A percentile compares a stretch with the other conserved stretches of the same genome.
Evolutionary conservation across 2,329 filamentous ascomycete species (phyloP).

Genomic region (Aureobasidium sp.): DNA sequence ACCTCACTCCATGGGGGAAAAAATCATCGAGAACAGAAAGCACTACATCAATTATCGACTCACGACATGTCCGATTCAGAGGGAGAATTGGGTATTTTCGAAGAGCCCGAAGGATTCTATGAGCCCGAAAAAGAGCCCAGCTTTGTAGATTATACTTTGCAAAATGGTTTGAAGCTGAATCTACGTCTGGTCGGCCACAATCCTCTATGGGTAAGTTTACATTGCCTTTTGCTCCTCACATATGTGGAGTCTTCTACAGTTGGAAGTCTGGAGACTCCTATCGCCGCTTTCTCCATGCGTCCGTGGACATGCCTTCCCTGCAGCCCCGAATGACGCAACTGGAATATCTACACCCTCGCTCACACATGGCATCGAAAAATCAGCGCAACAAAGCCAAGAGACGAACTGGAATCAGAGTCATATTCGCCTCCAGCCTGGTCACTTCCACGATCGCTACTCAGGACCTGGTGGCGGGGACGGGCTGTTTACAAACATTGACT

Average conservation of each 20-base stretch:
- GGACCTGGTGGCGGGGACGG: too few relatives aligned
- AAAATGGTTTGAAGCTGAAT: conserved; percentile 54
- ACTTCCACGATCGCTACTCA: neutral
- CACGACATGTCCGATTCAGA: conserved; percentile 17
- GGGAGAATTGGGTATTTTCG: conserved; percentile 51
- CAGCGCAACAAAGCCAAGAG: neutral
- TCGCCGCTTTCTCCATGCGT: too few relatives aligned
- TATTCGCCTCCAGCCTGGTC: neutral
- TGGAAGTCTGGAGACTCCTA: neutral
- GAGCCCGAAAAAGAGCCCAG: conserved; percentile 68
- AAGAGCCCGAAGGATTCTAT: conserved; percentile 74
- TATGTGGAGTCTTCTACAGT: neutral
- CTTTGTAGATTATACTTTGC: conserved; percentile 60
- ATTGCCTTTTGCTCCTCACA: neutral
- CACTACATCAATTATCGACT: neutral
- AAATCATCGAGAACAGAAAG: too few relatives aligned
- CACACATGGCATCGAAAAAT: too few relatives aligned
- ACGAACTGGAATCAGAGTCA: neutral
- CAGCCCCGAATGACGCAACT: too few relatives aligned
- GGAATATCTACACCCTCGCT: too few relatives aligned
- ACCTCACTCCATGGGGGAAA: neutral
- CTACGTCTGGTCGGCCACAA: conserved; percentile 79
- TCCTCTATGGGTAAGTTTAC: conserved; percentile 61
- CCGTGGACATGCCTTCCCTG: too few relatives aligned
- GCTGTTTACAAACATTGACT: neutral